Evolutionary conservation across 139 green algal genomes (phyloP).

Genomic region (Chlorella vulgaris): DNA sequence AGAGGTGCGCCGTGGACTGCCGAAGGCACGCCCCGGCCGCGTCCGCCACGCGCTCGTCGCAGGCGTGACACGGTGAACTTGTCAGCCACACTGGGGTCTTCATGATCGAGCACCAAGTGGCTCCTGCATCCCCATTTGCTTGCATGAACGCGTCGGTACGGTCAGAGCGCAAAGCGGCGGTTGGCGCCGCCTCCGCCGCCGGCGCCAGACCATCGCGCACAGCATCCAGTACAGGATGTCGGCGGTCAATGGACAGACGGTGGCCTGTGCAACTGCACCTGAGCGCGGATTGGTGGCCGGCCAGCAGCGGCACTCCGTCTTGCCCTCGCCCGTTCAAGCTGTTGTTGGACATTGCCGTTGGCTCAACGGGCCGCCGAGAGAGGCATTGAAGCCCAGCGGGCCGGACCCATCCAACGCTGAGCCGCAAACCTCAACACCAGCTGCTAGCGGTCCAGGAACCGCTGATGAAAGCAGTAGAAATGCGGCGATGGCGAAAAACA

Average conservation of each 20-base stretch:
- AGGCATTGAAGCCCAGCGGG: not conserved
- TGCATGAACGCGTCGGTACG: too few species aligned
- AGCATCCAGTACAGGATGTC: not conserved
- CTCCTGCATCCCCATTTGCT: not conserved
- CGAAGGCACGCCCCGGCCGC: not conserved
- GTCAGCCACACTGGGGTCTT: conserved; percentile 1
- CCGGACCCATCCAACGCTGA: not conserved
- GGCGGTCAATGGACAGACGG: not conserved
- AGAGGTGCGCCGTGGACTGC: conserved; percentile 11
- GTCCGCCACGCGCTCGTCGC: conserved; percentile 6
- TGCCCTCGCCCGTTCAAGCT: not conserved
- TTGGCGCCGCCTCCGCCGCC: too few species aligned
- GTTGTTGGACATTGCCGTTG: not conserved
- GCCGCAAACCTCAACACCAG: not conserved
- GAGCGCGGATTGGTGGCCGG: conserved; percentile 13
- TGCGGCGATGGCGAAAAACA: too few species aligned
- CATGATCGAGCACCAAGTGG: conserved; percentile 10
- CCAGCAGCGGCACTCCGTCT: conserved; percentile 14
- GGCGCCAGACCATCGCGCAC: too few species aligned
- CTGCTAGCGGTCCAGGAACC: too few species aligned
- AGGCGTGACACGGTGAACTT: conserved; percentile 27
- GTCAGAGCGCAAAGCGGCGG: not conserved
- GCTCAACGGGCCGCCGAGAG: not conserved
- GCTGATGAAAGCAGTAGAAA: too few species aligned
- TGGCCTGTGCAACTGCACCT: not conserved